Evolutionary conservation across 805 yeast genomes (phyloP).

Genomic region (Metschnikowia cerradonensis): DNA sequence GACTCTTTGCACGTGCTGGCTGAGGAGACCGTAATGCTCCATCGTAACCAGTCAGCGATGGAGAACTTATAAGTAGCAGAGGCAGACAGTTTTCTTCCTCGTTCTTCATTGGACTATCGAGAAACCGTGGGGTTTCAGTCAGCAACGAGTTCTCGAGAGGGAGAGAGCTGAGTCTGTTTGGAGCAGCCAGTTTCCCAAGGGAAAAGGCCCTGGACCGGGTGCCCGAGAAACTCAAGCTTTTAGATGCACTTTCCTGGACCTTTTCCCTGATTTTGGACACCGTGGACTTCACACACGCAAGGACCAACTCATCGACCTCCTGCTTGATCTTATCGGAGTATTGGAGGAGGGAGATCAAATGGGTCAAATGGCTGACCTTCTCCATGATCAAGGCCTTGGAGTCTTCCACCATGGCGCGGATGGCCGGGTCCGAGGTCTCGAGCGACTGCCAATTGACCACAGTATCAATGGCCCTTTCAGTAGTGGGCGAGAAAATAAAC

Average conservation of each 20-base stretch:
- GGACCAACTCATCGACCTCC: slow-evolving; percentile 71
- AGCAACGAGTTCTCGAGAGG: neutral
- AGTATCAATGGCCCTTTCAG: slow-evolving; percentile 51
- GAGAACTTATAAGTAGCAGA: slow-evolving; percentile 1
- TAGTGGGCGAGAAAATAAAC: slow-evolving; percentile 51
- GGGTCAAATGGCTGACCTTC: slow-evolving; percentile 64
- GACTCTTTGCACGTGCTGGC: neutral
- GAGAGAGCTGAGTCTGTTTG: neutral
- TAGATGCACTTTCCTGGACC: slow-evolving; percentile 16
- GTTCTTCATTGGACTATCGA: neutral
- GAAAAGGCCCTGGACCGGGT: neutral
- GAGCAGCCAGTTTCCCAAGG: neutral
- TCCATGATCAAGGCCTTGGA: slow-evolving; percentile 56
- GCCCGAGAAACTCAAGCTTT: slow-evolving; percentile 1
- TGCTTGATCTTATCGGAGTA: slow-evolving; percentile 72
- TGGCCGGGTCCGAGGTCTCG: slow-evolving; percentile 59
- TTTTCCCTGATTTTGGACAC: slow-evolving; percentile 49
- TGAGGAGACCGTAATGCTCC: neutral
- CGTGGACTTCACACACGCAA: slow-evolving; percentile 60
- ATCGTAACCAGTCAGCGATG: neutral
- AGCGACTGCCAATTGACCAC: slow-evolving; percentile 45
- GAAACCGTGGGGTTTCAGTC: neutral
- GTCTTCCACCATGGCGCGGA: slow-evolving; percentile 59
- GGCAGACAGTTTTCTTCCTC: neutral
- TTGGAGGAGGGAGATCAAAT: slow-evolving; percentile 70